Percentiles rank a stretch among this genome's conserved stretches.
phyloP scores from a whole-genome alignment of 1,139 yeast genomes.

The Scheffersomyces stambukii region DNA sequence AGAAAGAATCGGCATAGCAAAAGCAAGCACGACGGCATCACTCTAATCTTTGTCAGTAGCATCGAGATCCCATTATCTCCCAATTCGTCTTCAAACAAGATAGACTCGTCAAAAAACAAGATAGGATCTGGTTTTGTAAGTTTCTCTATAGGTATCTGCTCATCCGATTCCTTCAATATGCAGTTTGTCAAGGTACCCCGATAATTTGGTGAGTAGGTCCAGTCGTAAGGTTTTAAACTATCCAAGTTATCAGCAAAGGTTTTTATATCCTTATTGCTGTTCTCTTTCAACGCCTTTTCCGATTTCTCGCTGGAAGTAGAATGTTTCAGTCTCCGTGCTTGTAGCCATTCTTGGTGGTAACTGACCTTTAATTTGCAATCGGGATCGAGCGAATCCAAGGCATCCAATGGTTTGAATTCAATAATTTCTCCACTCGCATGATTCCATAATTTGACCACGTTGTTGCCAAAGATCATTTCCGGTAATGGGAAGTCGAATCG shows the following conservation, averaged over 20 bases:
- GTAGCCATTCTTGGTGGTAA: constrained; percentile 86
- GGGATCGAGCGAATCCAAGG: constrained; percentile 59
- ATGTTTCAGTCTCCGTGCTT: constrained; percentile 46
- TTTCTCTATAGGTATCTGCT: constrained; percentile 61
- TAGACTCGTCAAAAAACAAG: constrained; percentile 81
- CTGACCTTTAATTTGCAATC: constrained; percentile 56
- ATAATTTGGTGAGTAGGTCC: constrained; percentile 90
- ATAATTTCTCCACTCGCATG: constrained; percentile 44
- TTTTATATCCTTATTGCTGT: constrained; percentile 23
- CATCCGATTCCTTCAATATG: constrained; percentile 16
- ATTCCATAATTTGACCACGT: constrained; percentile 50
- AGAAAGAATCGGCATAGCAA: constrained; percentile 74
- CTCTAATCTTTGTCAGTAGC: constrained; percentile 74
- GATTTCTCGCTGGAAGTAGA: constrained; percentile 21
- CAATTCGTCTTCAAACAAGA: constrained; percentile 87
- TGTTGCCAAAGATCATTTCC: constrained; percentile 97
- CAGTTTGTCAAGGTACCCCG: constrained; percentile 47
- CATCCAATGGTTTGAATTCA: constrained; percentile 74
- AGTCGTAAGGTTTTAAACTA: constrained; percentile 73
- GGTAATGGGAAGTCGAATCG: constrained; percentile 78
- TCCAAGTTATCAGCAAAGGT: constrained; percentile 38
- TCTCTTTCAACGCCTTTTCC: constrained; percentile 24
- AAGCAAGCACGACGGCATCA: constrained; percentile 78
- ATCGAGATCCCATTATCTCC: constrained; percentile 94
- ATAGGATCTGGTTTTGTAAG: constrained; percentile 80